Base-by-base conservation (phyloP, 768 basidiomycete species). In the Paxillus ammoniavirescens region DNA sequence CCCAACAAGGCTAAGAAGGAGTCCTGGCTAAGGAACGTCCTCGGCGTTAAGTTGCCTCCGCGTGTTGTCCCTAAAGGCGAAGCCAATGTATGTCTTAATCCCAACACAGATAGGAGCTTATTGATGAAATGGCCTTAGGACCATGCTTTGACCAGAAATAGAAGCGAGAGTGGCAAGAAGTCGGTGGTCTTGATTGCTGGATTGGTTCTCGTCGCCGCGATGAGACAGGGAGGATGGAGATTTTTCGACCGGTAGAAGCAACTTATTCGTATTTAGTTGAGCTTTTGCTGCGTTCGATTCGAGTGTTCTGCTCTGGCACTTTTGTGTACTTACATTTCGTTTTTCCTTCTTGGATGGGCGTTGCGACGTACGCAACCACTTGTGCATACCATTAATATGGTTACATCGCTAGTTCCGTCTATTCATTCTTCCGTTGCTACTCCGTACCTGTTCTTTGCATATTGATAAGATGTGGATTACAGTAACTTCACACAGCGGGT, bases 1-100 rank as follows among this genome's bases (percentile, higher is more conserved):
- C 31, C 13, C 3, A 1, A 43, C 18, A 36, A 70, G 70, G 13
- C 8, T 14, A 64, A 61, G 57, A 72, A 71, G 35, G 57, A 66
- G 42, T 10, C 47, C 14, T 64, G 50, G 46, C 54, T 71, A 5
- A 56, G 9, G 15, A 53, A 15, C 1, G 18, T 44, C 5, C 44
- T 66, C 3, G 59, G 61, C 0, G 40, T 8, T 23, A 59, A 51
- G 10, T 48, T 70, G 2, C 68, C 68, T 0, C 60, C 65, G 0
- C 67, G 70, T 17, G 60, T 52, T 21, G 50, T 42, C 5, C 33
- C 48, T 17, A 65, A 55, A 21, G 56, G 58, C 30, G 52, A 60
- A 33, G 37, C 9, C 48, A 48, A 61, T 53, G 62, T 62, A 42
- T 14, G 36, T 48, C 38, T 42, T 12, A 10, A 33, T 33, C 8